Evolutionary conservation across 306 rosid genomes (phyloP), one percentile per base, ranked within the genome.

Genomic region (Hippophae rhamnoides): DNA sequence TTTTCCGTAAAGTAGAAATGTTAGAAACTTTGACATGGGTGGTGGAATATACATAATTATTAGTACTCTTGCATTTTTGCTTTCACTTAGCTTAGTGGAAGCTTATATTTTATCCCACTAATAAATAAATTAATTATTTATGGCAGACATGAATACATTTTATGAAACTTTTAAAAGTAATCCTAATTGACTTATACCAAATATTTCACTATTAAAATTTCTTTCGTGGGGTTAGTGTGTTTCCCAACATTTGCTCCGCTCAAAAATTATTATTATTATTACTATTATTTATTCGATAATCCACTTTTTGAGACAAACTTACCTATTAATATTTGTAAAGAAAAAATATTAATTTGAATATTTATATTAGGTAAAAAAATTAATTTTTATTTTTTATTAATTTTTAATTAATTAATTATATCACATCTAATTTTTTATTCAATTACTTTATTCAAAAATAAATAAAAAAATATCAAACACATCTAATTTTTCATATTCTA

Each of bases 81-180:
- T 40, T 56, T 42, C 65, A 57, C 38, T 31, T 54, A 69, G 64
- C 78, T 75, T 71, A 66, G 84, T 76, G 80, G 83, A 78, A 80
- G 80, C 72, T 81, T 58, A 53, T 68, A 66, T 80, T 76, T 76
- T 78, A 80, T 68, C 77, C 82, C 54, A 70, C 73, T 79, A 18
- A 18, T 18, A 18, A 18, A 18, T 18, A 18, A 18, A 18, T 18
- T 0, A 18, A 0, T 18, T 18, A 18, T 18, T 80, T 72, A 86
- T 90, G 94, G 76, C 78, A 68, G 84, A 78, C 93, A 84, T 72
- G 84, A 84, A 76, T 76, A 63, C 90, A 84, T 67, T 65, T 31
- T 71, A 76, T 77, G 76, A 88, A 84, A 86, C 78, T 93, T 82
- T 82, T 31, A 31, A 2, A 31, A 31, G 38, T 31, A 63, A 65